A percentile compares a stretch with the other conserved stretches of the same genome.
Conservation (phyloP, 2,329 filamentous ascomycete genomes). For the Hypoxylon sp. region DNA sequence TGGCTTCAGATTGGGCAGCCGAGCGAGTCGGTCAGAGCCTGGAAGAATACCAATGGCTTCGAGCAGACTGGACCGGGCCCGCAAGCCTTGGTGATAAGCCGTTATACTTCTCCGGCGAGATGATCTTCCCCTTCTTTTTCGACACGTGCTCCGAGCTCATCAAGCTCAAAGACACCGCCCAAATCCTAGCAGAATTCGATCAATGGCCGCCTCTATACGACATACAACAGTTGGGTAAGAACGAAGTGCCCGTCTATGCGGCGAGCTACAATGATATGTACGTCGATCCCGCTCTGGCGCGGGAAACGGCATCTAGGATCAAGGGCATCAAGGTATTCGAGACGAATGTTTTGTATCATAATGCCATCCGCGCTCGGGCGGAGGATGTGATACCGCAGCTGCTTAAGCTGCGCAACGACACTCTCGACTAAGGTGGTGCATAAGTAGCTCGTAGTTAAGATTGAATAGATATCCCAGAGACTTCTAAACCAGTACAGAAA, state of each 20-base stretch:
- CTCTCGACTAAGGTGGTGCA: slow-evolving; percentile 56
- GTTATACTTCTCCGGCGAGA: slow-evolving; percentile 88
- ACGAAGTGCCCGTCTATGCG: slow-evolving; percentile 86
- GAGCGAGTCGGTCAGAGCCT: slow-evolving; percentile 65
- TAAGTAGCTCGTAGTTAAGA: neutral
- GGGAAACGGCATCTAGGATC: slow-evolving; percentile 77
- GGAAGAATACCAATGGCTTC: slow-evolving; percentile 61
- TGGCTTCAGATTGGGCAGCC: slow-evolving; percentile 78
- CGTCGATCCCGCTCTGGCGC: slow-evolving; percentile 79
- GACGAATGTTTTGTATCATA: slow-evolving; percentile 88
- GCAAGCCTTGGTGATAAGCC: slow-evolving; percentile 55
- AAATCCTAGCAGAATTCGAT: slow-evolving; percentile 71
- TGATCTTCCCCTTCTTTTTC: slow-evolving; percentile 89
- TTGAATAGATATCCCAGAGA: no score
- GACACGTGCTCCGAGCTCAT: slow-evolving; percentile 79
- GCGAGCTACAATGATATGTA: slow-evolving; percentile 94
- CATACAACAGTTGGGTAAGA: slow-evolving; percentile 73
- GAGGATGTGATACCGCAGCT: slow-evolving; percentile 81
- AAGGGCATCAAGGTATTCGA: slow-evolving; percentile 81
- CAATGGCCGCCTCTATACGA: slow-evolving; percentile 84
- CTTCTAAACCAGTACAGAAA: no score
- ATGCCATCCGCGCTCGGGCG: slow-evolving; percentile 76
- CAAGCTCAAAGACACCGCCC: slow-evolving; percentile 72
- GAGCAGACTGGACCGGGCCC: slow-evolving; percentile 50
- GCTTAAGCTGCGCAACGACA: slow-evolving; percentile 78